Percentiles rank a stretch among this genome's conserved stretches.
phyloP scores from a whole-genome alignment of 106 monocot genomes.

The Agapanthus africanus region DNA sequence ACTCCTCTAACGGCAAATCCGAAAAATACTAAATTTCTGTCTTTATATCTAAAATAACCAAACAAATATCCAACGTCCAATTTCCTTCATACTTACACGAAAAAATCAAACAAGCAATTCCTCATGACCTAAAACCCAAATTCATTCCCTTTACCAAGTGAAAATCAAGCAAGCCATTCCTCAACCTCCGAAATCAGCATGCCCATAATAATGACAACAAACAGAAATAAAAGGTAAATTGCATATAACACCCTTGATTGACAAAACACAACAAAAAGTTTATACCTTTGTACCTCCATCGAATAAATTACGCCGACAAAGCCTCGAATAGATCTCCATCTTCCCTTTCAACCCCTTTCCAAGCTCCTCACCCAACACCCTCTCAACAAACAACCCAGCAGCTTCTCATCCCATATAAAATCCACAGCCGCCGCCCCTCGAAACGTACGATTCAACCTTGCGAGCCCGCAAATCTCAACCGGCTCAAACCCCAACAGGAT shows the following conservation, averaged over 20 bases:
- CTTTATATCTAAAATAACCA: too few relatives aligned
- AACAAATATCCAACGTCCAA: too few relatives aligned
- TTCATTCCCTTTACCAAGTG: too few relatives aligned
- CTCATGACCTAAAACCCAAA: too few relatives aligned
- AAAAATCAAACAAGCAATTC: too few relatives aligned
- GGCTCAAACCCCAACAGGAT: conserved; percentile 65
- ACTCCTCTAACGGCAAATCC: too few relatives aligned
- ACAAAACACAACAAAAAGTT: background rate
- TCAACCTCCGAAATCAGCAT: too few relatives aligned
- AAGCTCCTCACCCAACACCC: conserved; percentile 6
- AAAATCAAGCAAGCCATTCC: too few relatives aligned
- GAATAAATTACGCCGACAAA: conserved; percentile 56
- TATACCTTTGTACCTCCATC: conserved; percentile 67
- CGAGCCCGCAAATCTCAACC: conserved; percentile 62
- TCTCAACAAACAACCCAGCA: conserved; percentile 43
- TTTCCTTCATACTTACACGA: too few relatives aligned
- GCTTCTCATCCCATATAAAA: conserved; percentile 53
- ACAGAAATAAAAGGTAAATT: conserved; percentile 1
- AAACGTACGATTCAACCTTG: conserved; percentile 55
- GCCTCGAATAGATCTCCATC: conserved; percentile 69
- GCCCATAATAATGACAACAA: too few relatives aligned
- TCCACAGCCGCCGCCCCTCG: conserved; percentile 58
- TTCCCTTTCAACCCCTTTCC: conserved; percentile 15
- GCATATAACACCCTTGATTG: too few relatives aligned
- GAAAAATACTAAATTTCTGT: too few relatives aligned